A percentile compares a stretch with the other conserved stretches of the same genome.
Conservation (phyloP, 75 land plant genomes). For the Picea sitchensis region DNA sequence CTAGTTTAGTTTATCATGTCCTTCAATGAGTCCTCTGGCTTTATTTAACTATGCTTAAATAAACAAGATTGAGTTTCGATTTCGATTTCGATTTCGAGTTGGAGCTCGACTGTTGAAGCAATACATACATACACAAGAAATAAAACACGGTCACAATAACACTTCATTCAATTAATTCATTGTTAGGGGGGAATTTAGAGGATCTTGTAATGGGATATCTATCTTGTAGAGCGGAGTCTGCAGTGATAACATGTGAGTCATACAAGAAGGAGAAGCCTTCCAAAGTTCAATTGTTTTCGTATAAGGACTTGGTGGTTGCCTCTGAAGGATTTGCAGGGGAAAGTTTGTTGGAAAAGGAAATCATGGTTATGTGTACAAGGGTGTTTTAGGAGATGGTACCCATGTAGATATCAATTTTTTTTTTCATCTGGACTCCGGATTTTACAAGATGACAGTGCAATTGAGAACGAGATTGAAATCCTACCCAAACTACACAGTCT, state of each 20-base stretch:
- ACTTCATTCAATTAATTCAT: no score
- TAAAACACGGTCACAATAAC: no score
- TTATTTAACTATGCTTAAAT: no score
- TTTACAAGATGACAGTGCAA: constrained; percentile 17
- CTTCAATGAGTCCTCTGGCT: no score
- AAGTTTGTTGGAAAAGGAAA: constrained; percentile 48
- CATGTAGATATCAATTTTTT: constrained; percentile 44
- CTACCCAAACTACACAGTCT: constrained; percentile 25
- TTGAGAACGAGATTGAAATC: constrained; percentile 49
- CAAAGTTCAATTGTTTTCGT: constrained; percentile 10
- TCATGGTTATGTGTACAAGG: constrained; percentile 54
- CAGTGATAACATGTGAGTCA: no score
- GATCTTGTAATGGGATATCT: background rate
- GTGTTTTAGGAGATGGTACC: constrained; percentile 22
- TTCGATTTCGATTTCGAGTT: no score
- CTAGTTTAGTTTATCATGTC: no score
- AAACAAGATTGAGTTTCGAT: no score
- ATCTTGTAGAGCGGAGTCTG: no score
- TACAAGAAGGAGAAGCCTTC: background rate
- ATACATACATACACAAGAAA: no score
- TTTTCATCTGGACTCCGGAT: constrained; percentile 20
- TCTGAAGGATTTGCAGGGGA: constrained; percentile 34
- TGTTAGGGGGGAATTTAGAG: no score
- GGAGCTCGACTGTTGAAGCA: no score
- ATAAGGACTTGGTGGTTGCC: constrained; percentile 36